Evolutionary conservation across 2,329 filamentous ascomycete genomes (phyloP).

Genomic region (Fusarium sp.): DNA sequence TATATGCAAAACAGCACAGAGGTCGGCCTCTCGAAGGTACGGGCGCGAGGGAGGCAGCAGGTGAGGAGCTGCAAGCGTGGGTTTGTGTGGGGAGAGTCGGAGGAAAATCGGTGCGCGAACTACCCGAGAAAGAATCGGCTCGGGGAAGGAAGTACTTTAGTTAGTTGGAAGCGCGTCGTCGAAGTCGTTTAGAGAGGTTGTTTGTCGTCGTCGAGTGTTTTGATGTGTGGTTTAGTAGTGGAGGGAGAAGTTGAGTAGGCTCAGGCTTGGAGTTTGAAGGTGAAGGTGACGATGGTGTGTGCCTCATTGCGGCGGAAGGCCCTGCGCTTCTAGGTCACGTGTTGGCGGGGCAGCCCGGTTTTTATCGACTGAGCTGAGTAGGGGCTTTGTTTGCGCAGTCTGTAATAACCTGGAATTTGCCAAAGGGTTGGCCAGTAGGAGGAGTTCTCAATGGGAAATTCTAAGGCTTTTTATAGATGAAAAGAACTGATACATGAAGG

Average conservation of each 20-base stretch:
- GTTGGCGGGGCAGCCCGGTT: constrained; percentile 51
- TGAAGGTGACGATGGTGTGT: constrained; percentile 51
- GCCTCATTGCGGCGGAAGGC: constrained; percentile 47
- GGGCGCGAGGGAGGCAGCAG: constrained; percentile 35
- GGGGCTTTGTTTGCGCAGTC: constrained; percentile 3
- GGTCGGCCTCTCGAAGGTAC: constrained; percentile 34
- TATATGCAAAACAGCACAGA: constrained; percentile 46
- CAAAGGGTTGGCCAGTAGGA: constrained; percentile 12
- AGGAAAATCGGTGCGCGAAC: constrained; percentile 39
- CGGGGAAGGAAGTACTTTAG: constrained; percentile 22
- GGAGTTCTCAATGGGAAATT: not conserved
- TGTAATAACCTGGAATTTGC: constrained; percentile 10
- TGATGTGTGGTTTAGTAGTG: constrained; percentile 30
- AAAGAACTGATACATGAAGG: not conserved
- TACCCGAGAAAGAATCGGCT: constrained; percentile 37
- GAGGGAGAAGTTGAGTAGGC: constrained; percentile 47
- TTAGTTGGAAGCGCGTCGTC: constrained; percentile 36
- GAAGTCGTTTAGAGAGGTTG: constrained; percentile 36
- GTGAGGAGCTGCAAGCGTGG: constrained; percentile 42
- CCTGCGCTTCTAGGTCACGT: constrained; percentile 52
- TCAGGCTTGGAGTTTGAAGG: constrained; percentile 48
- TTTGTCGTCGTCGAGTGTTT: constrained; percentile 36
- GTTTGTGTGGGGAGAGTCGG: constrained; percentile 32
- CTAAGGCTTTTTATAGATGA: constrained; percentile 2
- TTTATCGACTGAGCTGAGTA: constrained; percentile 25